phyloP scores from a whole-genome alignment of 2,329 filamentous ascomycete genomes.

The Phoma herbarum region DNA sequence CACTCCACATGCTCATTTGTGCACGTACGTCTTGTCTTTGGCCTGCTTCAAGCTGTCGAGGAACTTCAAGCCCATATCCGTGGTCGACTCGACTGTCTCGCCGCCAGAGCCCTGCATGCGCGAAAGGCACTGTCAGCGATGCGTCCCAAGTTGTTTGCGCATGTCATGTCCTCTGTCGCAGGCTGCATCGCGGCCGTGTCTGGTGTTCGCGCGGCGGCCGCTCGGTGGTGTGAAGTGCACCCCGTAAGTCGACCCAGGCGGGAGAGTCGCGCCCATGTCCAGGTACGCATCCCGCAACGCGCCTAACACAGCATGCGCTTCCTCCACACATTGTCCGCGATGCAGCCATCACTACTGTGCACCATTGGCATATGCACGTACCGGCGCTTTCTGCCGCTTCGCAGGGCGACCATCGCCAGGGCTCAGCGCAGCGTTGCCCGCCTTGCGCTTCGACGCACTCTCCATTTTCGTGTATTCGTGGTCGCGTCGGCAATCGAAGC shows the following conservation, averaged over 20 bases:
- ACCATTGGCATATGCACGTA: constrained; percentile 56
- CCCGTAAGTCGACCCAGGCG: constrained; percentile 43
- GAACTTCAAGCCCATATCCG: constrained; percentile 75
- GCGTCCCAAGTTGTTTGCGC: constrained; percentile 6
- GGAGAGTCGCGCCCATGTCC: constrained; percentile 42
- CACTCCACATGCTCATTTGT: constrained; percentile 9
- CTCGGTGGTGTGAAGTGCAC: constrained; percentile 38
- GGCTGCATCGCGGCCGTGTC: constrained; percentile 28
- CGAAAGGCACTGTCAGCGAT: constrained; percentile 40
- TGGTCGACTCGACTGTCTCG: constrained; percentile 74
- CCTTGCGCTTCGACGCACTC: constrained; percentile 65
- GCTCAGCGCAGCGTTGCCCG: constrained; percentile 57
- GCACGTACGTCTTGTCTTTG: constrained; percentile 79
- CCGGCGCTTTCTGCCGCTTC: constrained; percentile 67
- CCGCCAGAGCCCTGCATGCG: constrained; percentile 38
- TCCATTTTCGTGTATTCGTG: constrained; percentile 49
- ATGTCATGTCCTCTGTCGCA: background rate
- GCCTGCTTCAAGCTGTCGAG: constrained; percentile 78
- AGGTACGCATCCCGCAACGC: constrained; percentile 42
- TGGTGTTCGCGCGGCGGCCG: constrained; percentile 26
- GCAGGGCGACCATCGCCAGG: constrained; percentile 63
- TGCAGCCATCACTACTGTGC: constrained; percentile 25
- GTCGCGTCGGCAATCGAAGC: constrained; percentile 45
- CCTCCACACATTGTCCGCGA: constrained; percentile 11
- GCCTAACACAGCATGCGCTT: constrained; percentile 16